Conservation (phyloP, 495 filamentous ascomycete genomes). For the Lepidopterella palustris region DNA sequence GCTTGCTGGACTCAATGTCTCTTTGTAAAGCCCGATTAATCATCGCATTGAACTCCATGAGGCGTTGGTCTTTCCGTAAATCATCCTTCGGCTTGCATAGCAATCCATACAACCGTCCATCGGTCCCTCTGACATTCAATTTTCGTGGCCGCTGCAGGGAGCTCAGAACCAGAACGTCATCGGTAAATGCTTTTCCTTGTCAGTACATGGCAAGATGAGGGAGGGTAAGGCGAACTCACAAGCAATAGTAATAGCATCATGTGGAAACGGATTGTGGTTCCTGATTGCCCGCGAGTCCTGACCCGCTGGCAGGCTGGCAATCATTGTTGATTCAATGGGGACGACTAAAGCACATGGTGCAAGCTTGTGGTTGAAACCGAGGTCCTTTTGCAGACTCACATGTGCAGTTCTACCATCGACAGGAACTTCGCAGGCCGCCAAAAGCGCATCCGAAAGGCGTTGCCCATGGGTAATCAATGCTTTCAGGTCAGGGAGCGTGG, state of each 20-base stretch:
- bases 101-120: constrained; percentile 80
- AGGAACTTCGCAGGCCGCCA: constrained; percentile 68
- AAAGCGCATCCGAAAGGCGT: constrained; percentile 74
- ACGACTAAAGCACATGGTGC: constrained; percentile 81
- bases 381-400: constrained; percentile 64
- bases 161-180: constrained; percentile 81
- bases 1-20: constrained; percentile 80
- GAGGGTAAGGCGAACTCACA: background rate
- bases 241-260: constrained; percentile 54
- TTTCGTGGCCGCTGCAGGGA: constrained; percentile 91
- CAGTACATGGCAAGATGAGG: constrained; percentile 11
- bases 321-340: constrained; percentile 77
- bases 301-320: constrained; percentile 69
- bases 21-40: constrained; percentile 90
- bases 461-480: constrained; percentile 68
- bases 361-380: constrained; percentile 76
- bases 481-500: constrained; percentile 48
- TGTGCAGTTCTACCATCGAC: constrained; percentile 62
- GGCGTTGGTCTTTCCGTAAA: constrained; percentile 87
- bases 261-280: constrained; percentile 76
- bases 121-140: constrained; percentile 78
- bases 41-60: constrained; percentile 99
- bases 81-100: constrained; percentile 98
- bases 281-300: constrained; percentile 60
- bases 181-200: constrained; percentile 50